Base-by-base conservation (phyloP, 148 eudicot genomes). In the Limonium bicolor region DNA sequence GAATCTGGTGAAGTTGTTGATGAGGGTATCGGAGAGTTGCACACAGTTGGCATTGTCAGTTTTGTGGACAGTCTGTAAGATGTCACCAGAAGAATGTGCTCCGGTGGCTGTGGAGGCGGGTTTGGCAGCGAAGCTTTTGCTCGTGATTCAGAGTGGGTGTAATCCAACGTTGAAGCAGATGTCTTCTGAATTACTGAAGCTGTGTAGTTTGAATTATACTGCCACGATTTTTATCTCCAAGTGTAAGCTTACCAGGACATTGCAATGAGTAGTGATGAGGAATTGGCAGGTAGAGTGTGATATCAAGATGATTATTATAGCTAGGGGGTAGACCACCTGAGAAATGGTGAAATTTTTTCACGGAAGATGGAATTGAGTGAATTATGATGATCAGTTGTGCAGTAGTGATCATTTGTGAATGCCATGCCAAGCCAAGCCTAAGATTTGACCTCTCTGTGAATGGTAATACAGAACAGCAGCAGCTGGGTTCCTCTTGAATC, bases 121-220 rank as follows among this genome's bases (percentile, higher is more conserved):
- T 4, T 70, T 85, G n/a, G 92, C 92, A 1, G 86, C 95, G 0
- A 85, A 80, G 56, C 85, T 85, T 4, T 56, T 85, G 20, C 77
- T 85, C 6, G 92, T 85, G 11, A 80, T 85, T 38, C 95, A 85
- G 36, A 85, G 95, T 51, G 95, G 92, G 20, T 85, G 95, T 56
- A 72, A 68, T 48, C 80, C 86, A 7, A 55, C 42, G 12, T 53
- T 85, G 60, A 85, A 85, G 76, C 95, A 85, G 61, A 65, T 66
- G 38, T 64, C 95, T 10, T 74, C 86, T 2, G 95, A 80, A 73
- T 59, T 85, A 18, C 72, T 80, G 77, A 85, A 85, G 62, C 47
- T 85, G 17, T 85, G 90, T 59, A 85, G 95, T 61, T 50, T 80
- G 36, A 85, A 80, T 60, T 85, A 71, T 48, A 71, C 92, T 23